phyloP scores from a whole-genome alignment of 176 grass and related monocot species.

The Aegilops speltoides region DNA sequence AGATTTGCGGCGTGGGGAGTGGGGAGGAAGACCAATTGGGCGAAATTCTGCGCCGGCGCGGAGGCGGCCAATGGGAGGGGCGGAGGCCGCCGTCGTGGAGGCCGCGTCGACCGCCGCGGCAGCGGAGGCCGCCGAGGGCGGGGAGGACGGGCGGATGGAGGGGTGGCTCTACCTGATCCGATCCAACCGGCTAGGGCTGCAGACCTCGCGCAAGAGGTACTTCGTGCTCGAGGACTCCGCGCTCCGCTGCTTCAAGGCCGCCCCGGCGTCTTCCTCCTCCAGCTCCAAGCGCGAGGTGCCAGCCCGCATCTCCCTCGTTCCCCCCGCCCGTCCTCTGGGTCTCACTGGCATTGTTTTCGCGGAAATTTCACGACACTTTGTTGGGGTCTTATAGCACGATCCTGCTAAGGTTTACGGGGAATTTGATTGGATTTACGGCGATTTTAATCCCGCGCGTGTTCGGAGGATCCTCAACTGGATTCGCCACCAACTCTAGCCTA shows the following conservation, averaged over 20 bases:
- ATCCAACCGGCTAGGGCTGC: slow-evolving; percentile 79
- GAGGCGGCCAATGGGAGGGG: neutral
- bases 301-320: neutral
- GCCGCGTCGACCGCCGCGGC: neutral
- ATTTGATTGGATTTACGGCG: neutral
- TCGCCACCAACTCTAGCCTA: neutral
- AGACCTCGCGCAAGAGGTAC: slow-evolving; percentile 89
- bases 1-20: neutral
- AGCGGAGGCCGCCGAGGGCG: neutral
- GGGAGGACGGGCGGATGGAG: slow-evolving; percentile 53
- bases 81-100: slow-evolving; percentile 30
- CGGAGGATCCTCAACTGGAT: slow-evolving; percentile 2
- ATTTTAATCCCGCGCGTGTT: neutral
- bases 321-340: neutral
- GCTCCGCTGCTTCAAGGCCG: slow-evolving; percentile 78
- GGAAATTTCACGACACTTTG: neutral
- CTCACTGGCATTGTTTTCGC: neutral
- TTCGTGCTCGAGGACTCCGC: slow-evolving; percentile 81
- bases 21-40: neutral
- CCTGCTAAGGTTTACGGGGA: neutral
- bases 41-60: neutral
- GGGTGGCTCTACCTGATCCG: slow-evolving; percentile 92
- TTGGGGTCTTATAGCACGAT: neutral
- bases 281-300: slow-evolving; percentile 68
- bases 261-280: slow-evolving; percentile 35